These are phyloP conservation scores for Skeletonema grethae DNA, from an alignment of 108 stramenopile genomes.

Conservation along the genomic window DNA sequence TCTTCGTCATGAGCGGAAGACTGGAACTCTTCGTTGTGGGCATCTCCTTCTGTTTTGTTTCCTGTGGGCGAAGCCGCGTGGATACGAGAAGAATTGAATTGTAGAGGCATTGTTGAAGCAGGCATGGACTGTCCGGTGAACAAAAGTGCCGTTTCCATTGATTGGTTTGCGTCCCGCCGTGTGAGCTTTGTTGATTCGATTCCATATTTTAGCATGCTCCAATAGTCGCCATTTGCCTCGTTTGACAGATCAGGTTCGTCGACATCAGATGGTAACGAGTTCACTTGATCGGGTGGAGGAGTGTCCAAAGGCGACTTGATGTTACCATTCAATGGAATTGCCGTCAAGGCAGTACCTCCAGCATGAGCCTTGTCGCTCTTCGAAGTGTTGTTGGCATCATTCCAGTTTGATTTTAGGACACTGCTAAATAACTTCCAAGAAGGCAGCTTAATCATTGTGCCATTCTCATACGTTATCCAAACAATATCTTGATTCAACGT, in stretches of 20 bases:
- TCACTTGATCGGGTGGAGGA: slow-evolving; percentile 17
- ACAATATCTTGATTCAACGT: slow-evolving; percentile 39
- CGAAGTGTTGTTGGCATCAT: slow-evolving; percentile 6
- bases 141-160: slow-evolving; percentile 17
- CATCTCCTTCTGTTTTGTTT: background rate
- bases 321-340: slow-evolving; percentile 36
- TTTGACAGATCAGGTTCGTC: slow-evolving; percentile 16
- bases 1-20: background rate
- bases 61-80: slow-evolving; percentile 15
- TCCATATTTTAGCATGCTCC: slow-evolving; percentile 16
- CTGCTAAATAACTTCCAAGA: slow-evolving; percentile 70
- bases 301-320: slow-evolving; percentile 47
- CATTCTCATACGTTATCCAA: slow-evolving; percentile 78
- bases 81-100: slow-evolving; percentile 31
- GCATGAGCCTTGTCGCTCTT: slow-evolving; percentile 9
- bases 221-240: slow-evolving; percentile 24
- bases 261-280: background rate
- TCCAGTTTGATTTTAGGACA: slow-evolving; percentile 28
- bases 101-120: slow-evolving; percentile 17
- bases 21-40: slow-evolving; percentile 13
- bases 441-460: slow-evolving; percentile 68
- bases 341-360: slow-evolving; percentile 1
- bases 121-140: slow-evolving; percentile 10
- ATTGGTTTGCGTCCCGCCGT: background rate
- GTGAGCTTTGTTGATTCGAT: slow-evolving; percentile 4